These are phyloP conservation scores for Colletotrichum tofieldiae DNA, from an alignment of 2,329 filamentous ascomycete genomes.

Conservation along the genomic window DNA sequence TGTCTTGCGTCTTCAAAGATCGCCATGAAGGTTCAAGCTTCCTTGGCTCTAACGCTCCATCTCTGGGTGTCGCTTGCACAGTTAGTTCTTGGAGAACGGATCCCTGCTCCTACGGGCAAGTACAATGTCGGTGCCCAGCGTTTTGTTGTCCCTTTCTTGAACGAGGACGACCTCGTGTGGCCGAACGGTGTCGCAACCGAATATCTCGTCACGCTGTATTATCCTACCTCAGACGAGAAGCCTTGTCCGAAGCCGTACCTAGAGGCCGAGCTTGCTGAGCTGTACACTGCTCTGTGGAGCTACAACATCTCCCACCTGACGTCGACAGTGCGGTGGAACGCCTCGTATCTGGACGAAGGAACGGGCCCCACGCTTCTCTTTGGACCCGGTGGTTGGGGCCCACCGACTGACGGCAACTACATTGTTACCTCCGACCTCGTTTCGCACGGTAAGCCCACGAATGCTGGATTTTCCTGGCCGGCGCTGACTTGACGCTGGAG, in stretches of 20 bases:
- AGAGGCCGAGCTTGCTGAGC: conserved; percentile 35
- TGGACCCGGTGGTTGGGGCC: conserved; percentile 36
- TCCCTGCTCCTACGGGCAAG: conserved; percentile 26
- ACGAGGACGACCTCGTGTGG: conserved; percentile 22
- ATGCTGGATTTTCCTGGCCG: accelerated
- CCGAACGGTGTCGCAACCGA: conserved; percentile 35
- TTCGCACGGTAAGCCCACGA: conserved; percentile 28
- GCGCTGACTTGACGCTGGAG: conserved; percentile 42
- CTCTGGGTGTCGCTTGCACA: not conserved
- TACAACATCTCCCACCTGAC: conserved; percentile 39
- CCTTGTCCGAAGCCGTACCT: conserved; percentile 32
- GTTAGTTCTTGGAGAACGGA: not conserved
- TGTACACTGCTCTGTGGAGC: conserved; percentile 18
- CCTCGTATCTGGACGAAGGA: conserved; percentile 9
- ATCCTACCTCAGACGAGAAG: conserved; percentile 30
- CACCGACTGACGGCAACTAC: conserved; percentile 33
- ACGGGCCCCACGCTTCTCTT: conserved; percentile 38
- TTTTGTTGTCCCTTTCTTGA: conserved; percentile 25
- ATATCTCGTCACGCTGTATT: conserved; percentile 42
- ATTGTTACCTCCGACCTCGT: conserved; percentile 37
- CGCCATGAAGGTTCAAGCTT: not conserved
- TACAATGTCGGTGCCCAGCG: conserved; percentile 42
- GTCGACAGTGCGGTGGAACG: conserved; percentile 35
- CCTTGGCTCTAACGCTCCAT: not conserved
- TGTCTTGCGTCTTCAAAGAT: accelerated